A percentile compares a stretch with the other conserved stretches of the same genome.
Evolutionary conservation across 805 yeast genomes (phyloP).

Genomic region (Metschnikowia similis): DNA sequence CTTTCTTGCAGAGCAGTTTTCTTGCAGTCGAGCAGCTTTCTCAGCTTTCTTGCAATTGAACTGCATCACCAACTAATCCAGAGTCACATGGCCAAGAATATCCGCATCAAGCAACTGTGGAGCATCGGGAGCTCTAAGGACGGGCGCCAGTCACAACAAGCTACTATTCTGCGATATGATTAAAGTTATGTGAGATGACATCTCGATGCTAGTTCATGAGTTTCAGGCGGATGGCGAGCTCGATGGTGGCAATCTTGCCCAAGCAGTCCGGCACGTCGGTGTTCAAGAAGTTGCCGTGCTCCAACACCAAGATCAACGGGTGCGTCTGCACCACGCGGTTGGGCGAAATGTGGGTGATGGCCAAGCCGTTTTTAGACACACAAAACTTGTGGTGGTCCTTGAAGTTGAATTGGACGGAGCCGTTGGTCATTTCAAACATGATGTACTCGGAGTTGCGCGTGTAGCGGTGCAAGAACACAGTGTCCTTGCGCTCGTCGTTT

Average conservation of each 20-base stretch:
- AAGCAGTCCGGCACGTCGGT: slow-evolving; percentile 39
- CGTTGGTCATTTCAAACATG: slow-evolving; percentile 91
- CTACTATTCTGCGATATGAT: neutral
- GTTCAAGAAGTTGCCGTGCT: slow-evolving; percentile 40
- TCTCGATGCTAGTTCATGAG: slow-evolving; percentile 5
- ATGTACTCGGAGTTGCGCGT: slow-evolving; percentile 75
- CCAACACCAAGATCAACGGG: slow-evolving; percentile 44
- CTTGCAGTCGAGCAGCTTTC: no score
- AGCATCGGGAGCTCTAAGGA: no score
- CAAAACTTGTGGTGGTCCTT: slow-evolving; percentile 91
- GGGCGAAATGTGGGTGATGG: slow-evolving; percentile 79
- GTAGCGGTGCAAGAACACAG: slow-evolving; percentile 76
- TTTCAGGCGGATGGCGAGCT: slow-evolving; percentile 50
- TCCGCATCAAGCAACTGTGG: no score
- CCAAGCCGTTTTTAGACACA: slow-evolving; percentile 68
- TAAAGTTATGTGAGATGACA: neutral
- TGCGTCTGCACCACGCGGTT: slow-evolving; percentile 66
- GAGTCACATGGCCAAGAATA: no score
- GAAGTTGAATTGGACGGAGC: slow-evolving; percentile 90
- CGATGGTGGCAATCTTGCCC: slow-evolving; percentile 45
- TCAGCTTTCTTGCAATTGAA: no score
- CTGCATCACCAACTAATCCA: no score
- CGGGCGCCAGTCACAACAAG: no score
- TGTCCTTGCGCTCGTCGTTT: slow-evolving; percentile 57
- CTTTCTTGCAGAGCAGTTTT: no score